Base-by-base conservation (phyloP, 257 asterid genomes). In the Solanum bulbocastanum region DNA sequence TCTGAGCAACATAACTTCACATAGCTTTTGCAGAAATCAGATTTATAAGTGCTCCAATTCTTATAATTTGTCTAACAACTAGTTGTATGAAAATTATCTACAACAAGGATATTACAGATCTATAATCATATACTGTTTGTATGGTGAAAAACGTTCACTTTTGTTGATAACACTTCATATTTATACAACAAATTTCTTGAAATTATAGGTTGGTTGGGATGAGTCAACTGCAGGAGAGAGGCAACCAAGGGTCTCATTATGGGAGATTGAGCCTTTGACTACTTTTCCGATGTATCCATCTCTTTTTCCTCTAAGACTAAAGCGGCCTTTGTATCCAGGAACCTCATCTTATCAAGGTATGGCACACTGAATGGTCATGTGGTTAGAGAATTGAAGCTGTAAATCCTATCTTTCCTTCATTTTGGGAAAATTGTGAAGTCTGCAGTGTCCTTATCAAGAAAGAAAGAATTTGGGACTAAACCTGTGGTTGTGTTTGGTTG, bases 261-360 rank as follows among this genome's bases (percentile, higher is more conserved):
- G 99, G 99, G 99, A 97, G 91, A 97, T 97, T 44, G 99, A 97
- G 91, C 98, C 99, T 76, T 89, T 97, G 91, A 97, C 98, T 69
- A 96, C 99, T 83, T 97, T 94, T 91, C 99, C 99, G n/a, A 97
- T 96, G 99, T 95, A 97, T 87, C 98, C 98, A 20, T 95, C 98
- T 3, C 83, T 94, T 30, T 95, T 96, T 91, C 98, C 99, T 73
- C 97, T 93, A 60, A 92, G 99, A 90, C 93, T 94, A 83, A 97
- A 97, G 91, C 95, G 98, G 36, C 99, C 99, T 81, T 97, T 98
- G 99, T 96, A 96, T 89, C 96, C 98, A 23, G 99, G 99, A 71
- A 98, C 94, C 46, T 93, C 98, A 74, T 94, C 98, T 84, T 96
- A 92, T 89, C 98, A 94, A 93, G 99, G 99, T 97, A 92, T 87